Percentiles rank a stretch among this genome's conserved stretches.
phyloP scores from a whole-genome alignment of 2,329 filamentous ascomycete species.

The Stagonosporopsis rhizophila region DNA sequence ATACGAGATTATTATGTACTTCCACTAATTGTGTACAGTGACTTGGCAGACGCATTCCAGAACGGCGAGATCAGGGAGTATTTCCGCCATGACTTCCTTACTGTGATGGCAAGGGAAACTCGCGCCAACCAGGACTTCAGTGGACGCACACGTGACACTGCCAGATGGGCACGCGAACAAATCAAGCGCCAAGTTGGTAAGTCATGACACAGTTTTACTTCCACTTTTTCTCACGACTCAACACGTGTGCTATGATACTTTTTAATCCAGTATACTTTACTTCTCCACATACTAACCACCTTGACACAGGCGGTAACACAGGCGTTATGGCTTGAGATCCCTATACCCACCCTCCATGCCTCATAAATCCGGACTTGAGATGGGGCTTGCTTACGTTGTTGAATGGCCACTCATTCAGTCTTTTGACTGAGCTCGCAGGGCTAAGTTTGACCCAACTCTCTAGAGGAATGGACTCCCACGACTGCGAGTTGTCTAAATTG shows the following conservation, averaged over 20 bases:
- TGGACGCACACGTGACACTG: conserved; percentile 86
- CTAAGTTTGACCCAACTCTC: conserved; percentile 2
- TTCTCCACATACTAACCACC: conserved; percentile 27
- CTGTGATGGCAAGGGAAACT: conserved; percentile 87
- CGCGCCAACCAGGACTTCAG: conserved; percentile 88
- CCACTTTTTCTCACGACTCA: background rate
- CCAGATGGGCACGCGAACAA: conserved; percentile 95
- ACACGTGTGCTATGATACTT: background rate
- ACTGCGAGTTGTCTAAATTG: background rate
- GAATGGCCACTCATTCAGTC: conserved; percentile 21
- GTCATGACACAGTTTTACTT: conserved; percentile 20
- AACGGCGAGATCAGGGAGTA: conserved; percentile 82
- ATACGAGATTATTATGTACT: background rate
- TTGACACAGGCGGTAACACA: conserved; percentile 41
- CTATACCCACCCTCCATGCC: conserved; percentile 10
- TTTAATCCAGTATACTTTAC: conserved; percentile 23
- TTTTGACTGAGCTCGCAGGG: conserved; percentile 26
- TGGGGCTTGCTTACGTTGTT: conserved; percentile 24
- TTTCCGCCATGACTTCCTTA: conserved; percentile 93
- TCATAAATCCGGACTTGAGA: conserved; percentile 22
- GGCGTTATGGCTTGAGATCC: conserved; percentile 46
- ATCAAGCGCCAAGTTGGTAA: conserved; percentile 83
- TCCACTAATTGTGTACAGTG: conserved; percentile 64
- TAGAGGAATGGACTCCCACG: conserved; percentile 1
- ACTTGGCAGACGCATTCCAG: conserved; percentile 92